These are phyloP conservation scores for Neopestalotiopsis sp. DNA, from an alignment of 2,329 filamentous ascomycete species.

Conservation along the genomic window DNA sequence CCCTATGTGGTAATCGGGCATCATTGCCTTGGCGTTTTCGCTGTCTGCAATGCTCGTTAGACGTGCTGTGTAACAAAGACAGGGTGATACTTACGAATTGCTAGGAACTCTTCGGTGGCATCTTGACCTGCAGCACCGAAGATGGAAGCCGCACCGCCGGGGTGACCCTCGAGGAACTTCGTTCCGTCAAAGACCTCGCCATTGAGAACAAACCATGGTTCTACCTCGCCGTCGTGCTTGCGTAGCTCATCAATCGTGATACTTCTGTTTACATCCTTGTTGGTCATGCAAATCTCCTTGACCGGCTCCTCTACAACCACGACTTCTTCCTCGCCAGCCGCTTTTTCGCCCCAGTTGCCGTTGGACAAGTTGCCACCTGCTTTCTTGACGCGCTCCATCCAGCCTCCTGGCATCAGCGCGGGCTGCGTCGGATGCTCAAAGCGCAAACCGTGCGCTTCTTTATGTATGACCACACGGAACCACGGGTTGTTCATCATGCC, in stretches of 20 bases:
- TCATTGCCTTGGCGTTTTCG: slow-evolving; percentile 91
- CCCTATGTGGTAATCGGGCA: slow-evolving; percentile 85
- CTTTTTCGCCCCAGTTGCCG: slow-evolving; percentile 82
- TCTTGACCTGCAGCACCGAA: slow-evolving; percentile 82
- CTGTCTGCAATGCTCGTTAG: slow-evolving; percentile 66
- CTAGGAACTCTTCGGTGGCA: slow-evolving; percentile 86
- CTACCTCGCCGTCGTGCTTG: slow-evolving; percentile 66
- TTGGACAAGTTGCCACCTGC: slow-evolving; percentile 80
- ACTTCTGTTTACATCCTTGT: slow-evolving; percentile 63
- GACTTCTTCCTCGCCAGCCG: slow-evolving; percentile 56
- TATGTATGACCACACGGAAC: slow-evolving; percentile 81
- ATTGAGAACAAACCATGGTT: slow-evolving; percentile 88
- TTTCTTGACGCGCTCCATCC: slow-evolving; percentile 93
- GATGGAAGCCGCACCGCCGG: slow-evolving; percentile 86
- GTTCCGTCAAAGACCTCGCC: slow-evolving; percentile 91
- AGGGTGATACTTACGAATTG: slow-evolving; percentile 74
- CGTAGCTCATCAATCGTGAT: slow-evolving; percentile 77
- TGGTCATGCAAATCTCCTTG: slow-evolving; percentile 79
- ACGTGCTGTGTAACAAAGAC: slow-evolving; percentile 1
- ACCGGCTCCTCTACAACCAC: slow-evolving; percentile 52
- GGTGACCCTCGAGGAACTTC: slow-evolving; percentile 79
- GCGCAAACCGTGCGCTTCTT: slow-evolving; percentile 66
- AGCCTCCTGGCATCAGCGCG: slow-evolving; percentile 77
- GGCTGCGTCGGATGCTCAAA: slow-evolving; percentile 93
- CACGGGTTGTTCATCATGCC: slow-evolving; percentile 99